Conservation (phyloP, 2,329 filamentous ascomycete species). For the Rhexocercosporidium sp. region DNA sequence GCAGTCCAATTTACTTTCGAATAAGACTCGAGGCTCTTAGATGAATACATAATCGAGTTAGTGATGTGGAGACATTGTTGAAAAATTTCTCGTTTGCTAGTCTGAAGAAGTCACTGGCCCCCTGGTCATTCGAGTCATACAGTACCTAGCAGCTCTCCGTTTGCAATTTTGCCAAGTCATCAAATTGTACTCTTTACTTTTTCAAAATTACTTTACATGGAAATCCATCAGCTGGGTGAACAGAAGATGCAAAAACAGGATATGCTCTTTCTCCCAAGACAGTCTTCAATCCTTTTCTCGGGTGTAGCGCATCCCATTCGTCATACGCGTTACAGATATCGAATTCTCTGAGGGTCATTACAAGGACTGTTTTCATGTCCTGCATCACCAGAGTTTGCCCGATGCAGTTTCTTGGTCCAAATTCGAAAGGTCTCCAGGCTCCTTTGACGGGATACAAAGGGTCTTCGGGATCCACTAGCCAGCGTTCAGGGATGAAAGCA, state of each 20-base stretch:
- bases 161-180: neutral
- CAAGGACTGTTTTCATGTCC: slow-evolving; percentile 54
- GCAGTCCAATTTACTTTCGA: slow-evolving; percentile 12
- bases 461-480: slow-evolving; percentile 45
- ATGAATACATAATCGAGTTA: neutral
- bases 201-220: slow-evolving; percentile 44
- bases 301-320: slow-evolving; percentile 28
- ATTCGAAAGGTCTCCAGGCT: slow-evolving; percentile 62
- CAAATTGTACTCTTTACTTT: neutral
- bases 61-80: neutral
- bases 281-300: slow-evolving; percentile 22
- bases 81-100: neutral
- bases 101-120: neutral
- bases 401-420: slow-evolving; percentile 60
- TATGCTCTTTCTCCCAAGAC: slow-evolving; percentile 30
- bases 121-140: neutral
- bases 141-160: neutral
- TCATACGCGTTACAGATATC: slow-evolving; percentile 32
- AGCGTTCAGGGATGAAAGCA: slow-evolving; percentile 56
- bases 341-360: slow-evolving; percentile 48
- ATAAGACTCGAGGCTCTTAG: neutral
- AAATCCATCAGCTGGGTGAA: slow-evolving; percentile 31
- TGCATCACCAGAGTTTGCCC: slow-evolving; percentile 58
- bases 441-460: slow-evolving; percentile 42
- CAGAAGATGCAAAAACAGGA: slow-evolving; percentile 28